Percentiles rank a stretch among this genome's conserved stretches.
These are phyloP conservation scores for Heterobasidion occidentale DNA, from an alignment of 1,284 basidiomycete species.

Conservation along the genomic window DNA sequence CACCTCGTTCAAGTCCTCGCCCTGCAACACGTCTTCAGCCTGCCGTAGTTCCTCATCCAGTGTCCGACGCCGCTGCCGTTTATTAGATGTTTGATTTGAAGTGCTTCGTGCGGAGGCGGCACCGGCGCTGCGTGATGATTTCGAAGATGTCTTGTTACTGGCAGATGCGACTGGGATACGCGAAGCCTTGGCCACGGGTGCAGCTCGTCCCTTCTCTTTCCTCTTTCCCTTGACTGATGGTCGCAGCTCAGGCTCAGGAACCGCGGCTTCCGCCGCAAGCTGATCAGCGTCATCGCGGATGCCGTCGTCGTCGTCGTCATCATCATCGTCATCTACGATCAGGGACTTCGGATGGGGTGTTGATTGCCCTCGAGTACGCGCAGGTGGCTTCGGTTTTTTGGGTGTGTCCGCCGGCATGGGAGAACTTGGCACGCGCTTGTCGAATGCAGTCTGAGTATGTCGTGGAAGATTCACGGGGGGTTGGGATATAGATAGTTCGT, in stretches of 20 bases:
- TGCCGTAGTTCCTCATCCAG: conserved; percentile 57
- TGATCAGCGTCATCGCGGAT: background rate
- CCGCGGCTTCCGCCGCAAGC: background rate
- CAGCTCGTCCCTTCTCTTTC: conserved; percentile 15
- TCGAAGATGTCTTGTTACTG: background rate
- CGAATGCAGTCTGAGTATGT: conserved; percentile 31
- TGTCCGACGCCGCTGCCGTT: conserved; percentile 33
- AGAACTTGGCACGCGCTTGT: conserved; percentile 52
- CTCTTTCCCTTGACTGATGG: background rate
- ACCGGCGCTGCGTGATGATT: background rate
- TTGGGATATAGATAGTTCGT: background rate
- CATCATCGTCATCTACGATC: background rate
- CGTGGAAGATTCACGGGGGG: background rate
- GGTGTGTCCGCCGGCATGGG: conserved; percentile 51
- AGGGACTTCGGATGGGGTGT: background rate
- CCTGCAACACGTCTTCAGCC: conserved; percentile 29
- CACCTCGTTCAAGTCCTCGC: conserved; percentile 17
- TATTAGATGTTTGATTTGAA: background rate
- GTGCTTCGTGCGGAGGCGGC: background rate
- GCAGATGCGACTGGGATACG: background rate
- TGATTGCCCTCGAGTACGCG: background rate
- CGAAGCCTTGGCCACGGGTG: conserved; percentile 4
- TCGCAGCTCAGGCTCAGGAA: background rate
- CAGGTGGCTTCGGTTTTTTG: conserved; percentile 30
- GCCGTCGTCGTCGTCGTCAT: background rate